Base-by-base conservation (phyloP, 345 rosid genomes). In the Turnera subulata region DNA sequence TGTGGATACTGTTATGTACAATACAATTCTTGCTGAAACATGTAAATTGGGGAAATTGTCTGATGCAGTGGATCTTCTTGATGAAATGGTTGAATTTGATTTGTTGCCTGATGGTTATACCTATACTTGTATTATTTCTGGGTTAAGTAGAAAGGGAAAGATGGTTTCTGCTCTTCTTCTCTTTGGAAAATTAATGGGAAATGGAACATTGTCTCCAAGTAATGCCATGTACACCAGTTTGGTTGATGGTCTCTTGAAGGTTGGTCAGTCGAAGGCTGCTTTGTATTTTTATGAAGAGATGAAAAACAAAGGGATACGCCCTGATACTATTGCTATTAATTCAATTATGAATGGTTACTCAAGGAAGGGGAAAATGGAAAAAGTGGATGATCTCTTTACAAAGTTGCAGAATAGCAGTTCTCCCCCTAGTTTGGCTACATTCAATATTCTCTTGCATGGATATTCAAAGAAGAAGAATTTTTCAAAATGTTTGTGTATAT, bases 391-490 rank as follows among this genome's bases (percentile, higher is more conserved):
- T 65, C 48, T 85, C 65, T 75, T 86, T 48, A 71, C 63, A 54
- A 53, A 50, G 42, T 75, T 86, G 80, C 50, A 32, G 56, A 73
- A 73, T 66, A 63, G 56, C 58, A 61, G 58, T 40, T 21, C 66
- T 16, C 19, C 32, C 48, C 92, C 88, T 62, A 81, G 63, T 77
- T 78, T 86, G 80, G 69, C 71, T 57, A 83, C 98, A 1, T 84
- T 75, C 68, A 88, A 88, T 63, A 82, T 83, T 70, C 83, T 91
- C 39, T 72, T 91, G 73, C 96, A 88, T 58, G 88, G 87, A 22
- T 81, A 76, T 71, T 74, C 91, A 42, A 88, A 81, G 78, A 76
- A 71, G 71, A 78, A 72, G 42, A 76, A 86, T 61, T 46, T 88
- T 22, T 57, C 46, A 17, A 67, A 65, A 50, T 84, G 75, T 75